Conservation (phyloP, 2,329 filamentous ascomycete genomes). For the Claviceps quebecensis region DNA sequence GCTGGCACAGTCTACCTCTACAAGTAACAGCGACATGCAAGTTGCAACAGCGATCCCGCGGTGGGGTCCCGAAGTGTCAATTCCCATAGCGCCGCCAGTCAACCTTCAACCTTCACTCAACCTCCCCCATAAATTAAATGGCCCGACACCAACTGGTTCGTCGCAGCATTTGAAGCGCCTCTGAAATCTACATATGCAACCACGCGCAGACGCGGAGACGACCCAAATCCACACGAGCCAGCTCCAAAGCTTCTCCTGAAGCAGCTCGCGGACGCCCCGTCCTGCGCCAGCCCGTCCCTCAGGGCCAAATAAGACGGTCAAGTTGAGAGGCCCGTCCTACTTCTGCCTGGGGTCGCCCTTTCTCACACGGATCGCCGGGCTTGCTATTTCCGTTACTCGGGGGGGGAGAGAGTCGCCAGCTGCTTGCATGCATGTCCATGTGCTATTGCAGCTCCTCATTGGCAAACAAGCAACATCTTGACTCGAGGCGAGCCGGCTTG, state of each 20-base stretch:
- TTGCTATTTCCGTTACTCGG: not conserved
- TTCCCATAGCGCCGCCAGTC: not conserved
- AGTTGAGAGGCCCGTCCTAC: not conserved
- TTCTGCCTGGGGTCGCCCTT: too few species aligned
- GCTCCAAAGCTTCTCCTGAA: not conserved
- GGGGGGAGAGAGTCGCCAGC: not conserved
- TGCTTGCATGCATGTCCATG: not conserved
- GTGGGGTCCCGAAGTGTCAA: too few species aligned
- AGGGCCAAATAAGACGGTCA: not conserved
- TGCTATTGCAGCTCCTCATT: not conserved
- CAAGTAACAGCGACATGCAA: too few species aligned
- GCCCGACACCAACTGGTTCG: too few species aligned
- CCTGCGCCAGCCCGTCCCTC: not conserved
- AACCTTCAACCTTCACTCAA: not conserved
- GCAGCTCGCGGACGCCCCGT: not conserved
- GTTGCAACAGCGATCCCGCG: too few species aligned
- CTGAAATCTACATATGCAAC: not conserved
- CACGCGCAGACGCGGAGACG: not conserved
- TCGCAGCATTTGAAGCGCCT: not conserved
- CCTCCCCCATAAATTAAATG: not conserved
- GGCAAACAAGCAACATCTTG: not conserved
- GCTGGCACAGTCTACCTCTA: not conserved
- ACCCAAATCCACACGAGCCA: not conserved
- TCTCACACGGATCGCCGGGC: too few species aligned
- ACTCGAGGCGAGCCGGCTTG: not conserved